A percentile compares a stretch with the other conserved stretches of the same genome.
Conservation (phyloP, 2,329 filamentous ascomycete species). For the Aspergillus phoenicis region DNA sequence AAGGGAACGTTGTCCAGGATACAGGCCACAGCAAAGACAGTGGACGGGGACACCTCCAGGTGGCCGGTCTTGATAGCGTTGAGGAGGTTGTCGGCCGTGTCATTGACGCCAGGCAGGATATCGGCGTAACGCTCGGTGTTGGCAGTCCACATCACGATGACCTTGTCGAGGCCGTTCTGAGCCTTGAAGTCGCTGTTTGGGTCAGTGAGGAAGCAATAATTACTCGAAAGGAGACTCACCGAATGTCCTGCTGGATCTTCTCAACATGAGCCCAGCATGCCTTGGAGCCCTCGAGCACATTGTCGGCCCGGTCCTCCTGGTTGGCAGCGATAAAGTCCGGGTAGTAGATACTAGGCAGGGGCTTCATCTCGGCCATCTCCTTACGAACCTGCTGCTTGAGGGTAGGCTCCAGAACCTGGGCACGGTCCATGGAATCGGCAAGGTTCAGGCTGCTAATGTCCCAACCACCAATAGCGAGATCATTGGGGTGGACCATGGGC, state of each 20-base stretch:
- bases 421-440: constrained; percentile 90
- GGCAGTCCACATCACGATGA: constrained; percentile 97
- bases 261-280: constrained; percentile 87
- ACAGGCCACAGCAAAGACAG: constrained; percentile 90
- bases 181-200: constrained; percentile 77
- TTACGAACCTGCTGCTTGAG: constrained; percentile 88
- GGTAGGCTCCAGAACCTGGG: constrained; percentile 90
- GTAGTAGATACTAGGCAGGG: constrained; percentile 95
- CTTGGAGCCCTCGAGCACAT: constrained; percentile 79
- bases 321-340: constrained; percentile 99
- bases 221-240: constrained; percentile 50
- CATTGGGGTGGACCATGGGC: constrained; percentile 96
- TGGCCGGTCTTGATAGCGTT: constrained; percentile 84
- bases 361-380: constrained; percentile 86
- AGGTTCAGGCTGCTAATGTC: constrained; percentile 93
- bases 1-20: constrained; percentile 90
- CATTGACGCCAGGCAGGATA: constrained; percentile 84
- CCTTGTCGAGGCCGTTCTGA: constrained; percentile 82
- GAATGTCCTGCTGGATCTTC: constrained; percentile 89
- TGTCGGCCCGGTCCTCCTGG: constrained; percentile 95
- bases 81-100: constrained; percentile 92
- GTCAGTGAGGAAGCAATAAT: constrained; percentile 10
- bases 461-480: constrained; percentile 94
- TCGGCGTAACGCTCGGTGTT: constrained; percentile 98
- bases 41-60: constrained; percentile 90